Conservation (phyloP, 495 filamentous ascomycete genomes). For the Penicillium turbatum region DNA sequence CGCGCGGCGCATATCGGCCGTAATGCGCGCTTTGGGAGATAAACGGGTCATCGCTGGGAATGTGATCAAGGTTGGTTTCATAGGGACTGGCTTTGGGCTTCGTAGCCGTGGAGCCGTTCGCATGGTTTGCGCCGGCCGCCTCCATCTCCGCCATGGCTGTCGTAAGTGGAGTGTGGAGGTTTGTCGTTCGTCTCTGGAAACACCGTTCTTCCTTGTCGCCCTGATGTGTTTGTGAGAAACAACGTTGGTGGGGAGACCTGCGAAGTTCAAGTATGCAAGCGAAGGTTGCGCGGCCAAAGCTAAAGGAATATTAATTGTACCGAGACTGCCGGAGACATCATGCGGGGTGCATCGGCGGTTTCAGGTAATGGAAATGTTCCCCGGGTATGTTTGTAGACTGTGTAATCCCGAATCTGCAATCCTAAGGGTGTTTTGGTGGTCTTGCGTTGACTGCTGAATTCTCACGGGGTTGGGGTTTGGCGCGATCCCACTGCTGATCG, state of each 20-base stretch:
- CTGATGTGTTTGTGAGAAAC: background rate
- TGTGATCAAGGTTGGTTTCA: slow-evolving; percentile 32
- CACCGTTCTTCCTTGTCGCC: background rate
- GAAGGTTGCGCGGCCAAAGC: slow-evolving; percentile 15
- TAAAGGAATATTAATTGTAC: slow-evolving; percentile 20
- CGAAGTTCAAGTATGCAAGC: slow-evolving; percentile 7
- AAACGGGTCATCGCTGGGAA: slow-evolving; percentile 38
- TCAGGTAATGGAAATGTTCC: background rate
- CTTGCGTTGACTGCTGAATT: slow-evolving; percentile 1
- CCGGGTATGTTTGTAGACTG: too few species aligned
- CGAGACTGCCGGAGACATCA: slow-evolving; percentile 24
- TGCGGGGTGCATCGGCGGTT: slow-evolving; percentile 2
- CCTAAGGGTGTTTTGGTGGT: background rate
- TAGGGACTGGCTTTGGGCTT: slow-evolving; percentile 27
- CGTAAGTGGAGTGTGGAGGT: background rate
- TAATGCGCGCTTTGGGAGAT: slow-evolving; percentile 35
- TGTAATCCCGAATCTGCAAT: background rate
- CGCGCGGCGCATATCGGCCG: slow-evolving; percentile 40
- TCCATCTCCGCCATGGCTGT: slow-evolving; percentile 29
- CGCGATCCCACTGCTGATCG: slow-evolving; percentile 5
- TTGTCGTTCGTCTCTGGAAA: too few species aligned
- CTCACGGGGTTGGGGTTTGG: background rate
- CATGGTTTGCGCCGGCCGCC: slow-evolving; percentile 18
- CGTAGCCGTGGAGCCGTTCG: slow-evolving; percentile 25
- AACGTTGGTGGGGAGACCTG: background rate